Percentiles rank a stretch among this genome's conserved stretches.
These are phyloP conservation scores for Hyaloscypha bicolor DNA, from an alignment of 495 filamentous ascomycete genomes.

Conservation along the genomic window DNA sequence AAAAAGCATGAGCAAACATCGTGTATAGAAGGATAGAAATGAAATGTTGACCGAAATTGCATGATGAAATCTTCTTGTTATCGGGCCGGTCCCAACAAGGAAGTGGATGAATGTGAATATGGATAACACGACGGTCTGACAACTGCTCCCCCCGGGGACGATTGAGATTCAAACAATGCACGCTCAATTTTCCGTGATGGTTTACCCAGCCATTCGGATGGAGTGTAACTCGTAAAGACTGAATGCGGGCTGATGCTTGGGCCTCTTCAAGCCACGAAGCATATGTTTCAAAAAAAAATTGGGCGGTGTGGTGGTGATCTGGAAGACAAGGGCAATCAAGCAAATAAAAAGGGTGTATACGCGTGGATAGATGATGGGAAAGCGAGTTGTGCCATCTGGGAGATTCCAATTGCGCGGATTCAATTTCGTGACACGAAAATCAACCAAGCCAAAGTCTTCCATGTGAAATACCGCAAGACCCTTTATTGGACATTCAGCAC, in stretches of 20 bases:
- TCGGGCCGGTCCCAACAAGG: not conserved
- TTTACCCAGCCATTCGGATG: not conserved
- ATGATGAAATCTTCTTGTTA: not conserved
- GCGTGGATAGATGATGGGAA: too few species aligned
- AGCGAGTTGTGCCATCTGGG: too few species aligned
- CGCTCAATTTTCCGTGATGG: not conserved
- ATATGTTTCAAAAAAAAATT: not conserved
- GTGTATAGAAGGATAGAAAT: not conserved
- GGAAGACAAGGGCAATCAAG: too few species aligned
- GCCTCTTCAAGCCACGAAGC: not conserved
- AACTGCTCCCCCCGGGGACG: not conserved
- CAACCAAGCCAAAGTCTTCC: not conserved
- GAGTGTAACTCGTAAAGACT: not conserved
- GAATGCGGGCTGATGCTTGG: not conserved
- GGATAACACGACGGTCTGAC: not conserved
- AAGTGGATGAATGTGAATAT: not conserved
- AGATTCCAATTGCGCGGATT: too few species aligned
- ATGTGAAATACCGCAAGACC: not conserved
- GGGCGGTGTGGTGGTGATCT: too few species aligned
- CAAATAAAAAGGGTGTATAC: too few species aligned
- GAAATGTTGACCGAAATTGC: not conserved
- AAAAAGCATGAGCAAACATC: conserved; percentile 3
- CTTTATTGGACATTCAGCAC: not conserved
- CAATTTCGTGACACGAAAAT: not conserved
- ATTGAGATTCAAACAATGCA: not conserved